Evolutionary conservation across 2,329 filamentous ascomycete species (phyloP).

Genomic region (Fusarium sp.): DNA sequence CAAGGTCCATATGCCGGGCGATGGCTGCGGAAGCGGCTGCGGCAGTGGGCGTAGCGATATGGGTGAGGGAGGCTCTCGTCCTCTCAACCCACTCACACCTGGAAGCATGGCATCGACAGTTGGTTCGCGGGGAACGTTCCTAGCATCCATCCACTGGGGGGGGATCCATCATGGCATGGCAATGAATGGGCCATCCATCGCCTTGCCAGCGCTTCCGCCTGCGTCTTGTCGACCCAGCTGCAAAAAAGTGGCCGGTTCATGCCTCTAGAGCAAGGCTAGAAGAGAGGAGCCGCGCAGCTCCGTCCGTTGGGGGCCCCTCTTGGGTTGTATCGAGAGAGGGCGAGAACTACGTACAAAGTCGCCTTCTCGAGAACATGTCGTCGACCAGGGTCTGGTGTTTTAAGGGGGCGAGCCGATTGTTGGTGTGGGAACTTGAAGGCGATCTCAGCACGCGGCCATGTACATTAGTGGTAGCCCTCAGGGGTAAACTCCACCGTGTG

Average conservation of each 20-base stretch:
- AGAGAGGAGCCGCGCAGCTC: slow-evolving; percentile 5
- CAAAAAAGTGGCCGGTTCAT: background rate
- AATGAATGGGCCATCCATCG: background rate
- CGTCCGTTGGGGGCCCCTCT: slow-evolving; percentile 1
- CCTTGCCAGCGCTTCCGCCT: background rate
- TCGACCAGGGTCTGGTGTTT: slow-evolving; percentile 20
- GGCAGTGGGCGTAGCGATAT: background rate
- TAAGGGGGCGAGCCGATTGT: slow-evolving; percentile 23
- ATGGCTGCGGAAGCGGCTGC: background rate
- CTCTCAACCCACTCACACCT: slow-evolving; percentile 7
- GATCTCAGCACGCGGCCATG: background rate
- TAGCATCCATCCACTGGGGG: background rate
- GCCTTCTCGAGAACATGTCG: slow-evolving; percentile 4
- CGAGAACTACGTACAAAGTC: background rate
- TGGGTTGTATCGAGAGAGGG: slow-evolving; percentile 19
- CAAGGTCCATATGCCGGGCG: slow-evolving; percentile 1
- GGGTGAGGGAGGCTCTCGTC: background rate
- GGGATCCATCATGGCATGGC: background rate
- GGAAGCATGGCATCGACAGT: slow-evolving; percentile 12
- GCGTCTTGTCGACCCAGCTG: background rate
- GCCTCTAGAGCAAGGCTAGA: background rate
- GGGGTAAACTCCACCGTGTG: background rate
- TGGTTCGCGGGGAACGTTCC: slow-evolving; percentile 23
- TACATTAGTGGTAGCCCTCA: background rate
- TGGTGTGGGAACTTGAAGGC: slow-evolving; percentile 6